phyloP scores from a whole-genome alignment of 768 basidiomycete species.

The Trametes maxima region DNA sequence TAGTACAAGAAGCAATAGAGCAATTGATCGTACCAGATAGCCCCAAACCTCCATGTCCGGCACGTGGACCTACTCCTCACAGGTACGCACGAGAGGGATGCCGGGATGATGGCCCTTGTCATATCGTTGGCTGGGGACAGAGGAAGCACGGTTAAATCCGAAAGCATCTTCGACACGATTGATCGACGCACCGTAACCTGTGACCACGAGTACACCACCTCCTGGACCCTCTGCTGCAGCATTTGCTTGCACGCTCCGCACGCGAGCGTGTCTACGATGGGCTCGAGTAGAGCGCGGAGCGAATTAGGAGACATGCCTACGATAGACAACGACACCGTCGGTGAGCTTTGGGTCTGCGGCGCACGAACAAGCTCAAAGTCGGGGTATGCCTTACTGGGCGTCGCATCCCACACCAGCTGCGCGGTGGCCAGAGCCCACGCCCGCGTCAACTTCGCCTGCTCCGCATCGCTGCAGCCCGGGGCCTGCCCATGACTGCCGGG shows the following conservation, averaged over 20 bases:
- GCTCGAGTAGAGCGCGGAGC: slow-evolving; percentile 69
- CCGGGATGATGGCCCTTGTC: no score
- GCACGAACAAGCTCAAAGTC: background rate
- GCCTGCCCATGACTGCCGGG: slow-evolving; percentile 31
- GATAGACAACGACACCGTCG: background rate
- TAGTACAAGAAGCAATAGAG: no score
- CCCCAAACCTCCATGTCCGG: no score
- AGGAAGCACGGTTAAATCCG: background rate
- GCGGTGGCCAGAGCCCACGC: slow-evolving; percentile 36
- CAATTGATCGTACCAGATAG: no score
- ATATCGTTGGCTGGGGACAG: slow-evolving; percentile 1
- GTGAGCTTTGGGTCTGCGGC: background rate
- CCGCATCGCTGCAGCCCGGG: slow-evolving; percentile 18
- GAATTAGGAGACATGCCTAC: slow-evolving; percentile 67
- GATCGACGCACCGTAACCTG: slow-evolving; percentile 57
- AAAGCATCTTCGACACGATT: background rate
- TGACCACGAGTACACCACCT: slow-evolving; percentile 71
- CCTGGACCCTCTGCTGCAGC: slow-evolving; percentile 63
- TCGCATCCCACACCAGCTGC: slow-evolving; percentile 33
- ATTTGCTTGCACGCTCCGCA: slow-evolving; percentile 65
- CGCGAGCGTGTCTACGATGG: slow-evolving; percentile 62
- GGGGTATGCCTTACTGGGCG: slow-evolving; percentile 25
- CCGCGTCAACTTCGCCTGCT: slow-evolving; percentile 29
- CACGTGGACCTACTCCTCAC: no score
- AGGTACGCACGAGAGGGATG: no score